These are phyloP conservation scores for Moesziomyces aphidis DNA, from an alignment of 1,284 basidiomycete genomes.

Conservation along the genomic window DNA sequence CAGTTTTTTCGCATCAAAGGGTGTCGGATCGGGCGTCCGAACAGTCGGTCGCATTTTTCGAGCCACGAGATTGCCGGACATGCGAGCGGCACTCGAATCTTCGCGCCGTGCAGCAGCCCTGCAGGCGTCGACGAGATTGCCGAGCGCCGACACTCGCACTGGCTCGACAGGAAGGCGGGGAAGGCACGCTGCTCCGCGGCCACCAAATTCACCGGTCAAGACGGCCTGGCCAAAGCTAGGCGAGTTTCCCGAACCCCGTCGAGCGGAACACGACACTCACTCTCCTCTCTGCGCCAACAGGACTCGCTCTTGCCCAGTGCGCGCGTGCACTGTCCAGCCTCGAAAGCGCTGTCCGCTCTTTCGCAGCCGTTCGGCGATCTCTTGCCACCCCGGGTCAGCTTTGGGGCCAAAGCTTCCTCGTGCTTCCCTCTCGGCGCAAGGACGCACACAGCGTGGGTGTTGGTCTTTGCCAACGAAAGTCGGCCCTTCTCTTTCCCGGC, in stretches of 20 bases:
- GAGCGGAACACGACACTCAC: constrained; percentile 9
- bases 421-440: no score
- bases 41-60: not conserved
- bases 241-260: constrained; percentile 15
- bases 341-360: no score
- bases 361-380: no score
- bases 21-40: not conserved
- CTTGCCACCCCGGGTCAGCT: no score
- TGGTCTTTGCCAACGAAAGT: no score
- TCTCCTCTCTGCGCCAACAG: not conserved
- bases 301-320: no score
- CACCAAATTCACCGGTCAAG: constrained; percentile 35
- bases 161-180: not conserved
- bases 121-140: not conserved
- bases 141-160: not conserved
- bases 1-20: not conserved
- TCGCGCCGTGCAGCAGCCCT: not conserved
- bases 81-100: not conserved
- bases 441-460: no score
- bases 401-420: no score
- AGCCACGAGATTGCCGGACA: not conserved
- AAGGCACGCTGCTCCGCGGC: constrained; percentile 6
- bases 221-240: not conserved
- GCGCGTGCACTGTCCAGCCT: no score
- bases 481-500: no score